Evolutionary conservation across 495 filamentous ascomycete species (phyloP).

Genomic region (Hypomontagnella monticulosa): DNA sequence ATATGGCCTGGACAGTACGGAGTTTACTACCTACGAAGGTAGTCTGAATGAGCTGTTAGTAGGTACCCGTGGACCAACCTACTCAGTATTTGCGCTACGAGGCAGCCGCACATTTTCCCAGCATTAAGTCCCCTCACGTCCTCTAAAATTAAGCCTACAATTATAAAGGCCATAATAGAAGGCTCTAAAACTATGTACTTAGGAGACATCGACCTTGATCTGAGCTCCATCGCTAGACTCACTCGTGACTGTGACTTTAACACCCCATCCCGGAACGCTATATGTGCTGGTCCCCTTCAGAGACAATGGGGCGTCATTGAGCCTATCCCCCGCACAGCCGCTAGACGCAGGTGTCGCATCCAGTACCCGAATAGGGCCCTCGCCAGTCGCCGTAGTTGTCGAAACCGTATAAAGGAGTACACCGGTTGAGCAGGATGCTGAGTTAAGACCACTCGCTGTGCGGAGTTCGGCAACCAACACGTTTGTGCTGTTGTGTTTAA

Average conservation of each 20-base stretch:
- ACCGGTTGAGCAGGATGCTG: conserved; percentile 39
- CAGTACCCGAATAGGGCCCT: conserved; percentile 39
- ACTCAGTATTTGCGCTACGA: too few relatives aligned
- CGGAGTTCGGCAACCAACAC: conserved; percentile 41
- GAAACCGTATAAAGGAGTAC: conserved; percentile 45
- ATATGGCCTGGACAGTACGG: too few relatives aligned
- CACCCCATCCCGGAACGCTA: conserved; percentile 30
- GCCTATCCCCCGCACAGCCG: conserved; percentile 38
- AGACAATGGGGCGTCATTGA: conserved; percentile 41
- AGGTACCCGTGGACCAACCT: too few relatives aligned
- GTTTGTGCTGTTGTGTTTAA: conserved; percentile 33
- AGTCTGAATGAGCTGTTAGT: too few relatives aligned
- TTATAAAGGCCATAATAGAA: too few relatives aligned
- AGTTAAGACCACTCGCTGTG: conserved; percentile 26
- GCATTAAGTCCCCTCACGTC: too few relatives aligned
- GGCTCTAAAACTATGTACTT: too few relatives aligned
- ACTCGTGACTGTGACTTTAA: conserved; percentile 30
- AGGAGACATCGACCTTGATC: conserved; percentile 33
- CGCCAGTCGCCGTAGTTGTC: conserved; percentile 31
- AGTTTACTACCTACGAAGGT: too few relatives aligned
- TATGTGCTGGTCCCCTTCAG: conserved; percentile 31
- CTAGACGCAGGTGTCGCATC: conserved; percentile 33
- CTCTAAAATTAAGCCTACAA: neutral
- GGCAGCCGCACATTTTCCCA: too few relatives aligned
- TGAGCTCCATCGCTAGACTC: conserved; percentile 23